Base-by-base conservation (phyloP, 495 filamentous ascomycete genomes). In the Talaromyces trachyspermus region DNA sequence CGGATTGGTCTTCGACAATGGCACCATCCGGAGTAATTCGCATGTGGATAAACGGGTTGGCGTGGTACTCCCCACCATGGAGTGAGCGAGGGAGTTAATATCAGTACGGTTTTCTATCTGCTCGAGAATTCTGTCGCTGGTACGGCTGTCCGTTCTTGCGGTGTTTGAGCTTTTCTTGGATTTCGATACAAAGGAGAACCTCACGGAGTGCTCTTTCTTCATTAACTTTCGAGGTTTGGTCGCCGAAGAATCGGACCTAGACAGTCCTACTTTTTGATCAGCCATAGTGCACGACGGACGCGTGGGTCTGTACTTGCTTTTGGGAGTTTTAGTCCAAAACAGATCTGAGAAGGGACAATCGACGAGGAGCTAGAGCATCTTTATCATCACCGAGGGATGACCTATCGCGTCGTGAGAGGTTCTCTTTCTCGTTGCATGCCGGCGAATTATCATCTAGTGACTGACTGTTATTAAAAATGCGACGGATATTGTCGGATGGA, bases 111-210 rank as follows among this genome's bases (percentile, higher is more conserved):
- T 33, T 10, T 46, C 30, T 35, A 12, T 23, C 11, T n/a, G 1
- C 9, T 36, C 43, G 7, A 24, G 29, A 6, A 37, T 15, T n/a
- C 14, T 22, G n/a, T 15, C 26, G 23, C 32, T 46, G n/a, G 22
- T 22, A 29, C 53, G 29, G 11, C 54, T 54, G 32, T 58, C 54
- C 7, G 49, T 33, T 0, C 45, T 41, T 20, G 49, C 38, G 3
- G 36, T 52, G 17, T 48, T 50, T 24, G 48, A 49, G 26, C 53
- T 58, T 37, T 54, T 51, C n/a, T 52, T 44, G 7, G 52, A 43
- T 26, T 55, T 61, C 0, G 52, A 49, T 1, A 61, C 56, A 25
- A 61, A 55, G 2, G 61, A 64, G 27, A 64, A 64, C 12, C 61
- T 54, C 20, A 64, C 53, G 2, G 53, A 61, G 29, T 64, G 59